Conservation (phyloP, 345 rosid genomes). For the Salix arbutifolia region DNA sequence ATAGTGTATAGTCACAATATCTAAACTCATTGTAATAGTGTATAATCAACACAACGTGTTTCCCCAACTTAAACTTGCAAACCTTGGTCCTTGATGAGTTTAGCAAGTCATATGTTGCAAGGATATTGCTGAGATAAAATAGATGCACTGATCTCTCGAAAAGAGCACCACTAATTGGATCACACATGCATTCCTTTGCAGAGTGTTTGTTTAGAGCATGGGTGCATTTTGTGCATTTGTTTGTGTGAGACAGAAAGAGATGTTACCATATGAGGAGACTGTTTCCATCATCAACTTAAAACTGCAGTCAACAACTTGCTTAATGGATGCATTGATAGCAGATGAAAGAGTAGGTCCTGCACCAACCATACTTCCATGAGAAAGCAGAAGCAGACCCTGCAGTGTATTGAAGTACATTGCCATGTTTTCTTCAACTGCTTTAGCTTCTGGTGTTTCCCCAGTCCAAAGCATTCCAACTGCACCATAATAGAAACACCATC, state of each 20-base stretch:
- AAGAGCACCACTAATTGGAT: neutral
- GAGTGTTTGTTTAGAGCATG: neutral
- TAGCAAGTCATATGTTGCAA: neutral
- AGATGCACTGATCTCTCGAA: neutral
- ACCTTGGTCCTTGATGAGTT: neutral
- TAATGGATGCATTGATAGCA: conserved; percentile 48
- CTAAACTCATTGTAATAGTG: neutral
- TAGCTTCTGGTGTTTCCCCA: conserved; percentile 62
- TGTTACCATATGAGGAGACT: conserved; percentile 56
- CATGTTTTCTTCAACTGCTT: conserved; percentile 67
- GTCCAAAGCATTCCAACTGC: conserved; percentile 94
- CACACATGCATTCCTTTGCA: neutral
- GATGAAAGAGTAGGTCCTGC: conserved; percentile 87
- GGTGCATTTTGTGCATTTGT: neutral
- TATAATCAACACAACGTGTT: neutral
- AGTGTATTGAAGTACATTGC: conserved; percentile 57
- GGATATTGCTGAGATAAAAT: neutral
- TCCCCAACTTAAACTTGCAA: neutral
- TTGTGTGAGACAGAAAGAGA: neutral
- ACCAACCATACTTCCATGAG: conserved; percentile 73
- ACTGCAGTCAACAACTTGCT: conserved; percentile 77
- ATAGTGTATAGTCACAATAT: too few relatives aligned
- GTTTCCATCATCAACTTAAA: conserved; percentile 75
- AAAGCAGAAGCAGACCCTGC: conserved; percentile 77
- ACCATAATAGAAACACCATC: neutral